Base-by-base conservation (phyloP, 352 stramenopile genomes). In the Phytophthora constricta region DNA sequence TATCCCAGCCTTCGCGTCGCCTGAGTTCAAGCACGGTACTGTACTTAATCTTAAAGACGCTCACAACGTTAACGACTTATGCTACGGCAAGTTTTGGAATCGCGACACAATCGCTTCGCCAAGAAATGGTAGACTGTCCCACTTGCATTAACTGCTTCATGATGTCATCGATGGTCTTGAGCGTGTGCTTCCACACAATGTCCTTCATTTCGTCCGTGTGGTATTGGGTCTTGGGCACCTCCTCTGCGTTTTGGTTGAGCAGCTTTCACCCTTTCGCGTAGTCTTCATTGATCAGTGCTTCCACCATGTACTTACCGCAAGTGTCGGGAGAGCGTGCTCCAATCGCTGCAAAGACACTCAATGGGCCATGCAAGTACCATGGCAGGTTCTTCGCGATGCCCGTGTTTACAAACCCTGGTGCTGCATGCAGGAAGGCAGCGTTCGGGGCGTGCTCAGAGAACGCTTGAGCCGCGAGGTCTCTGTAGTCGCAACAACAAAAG, bases 131-230 rank as follows among this genome's bases (percentile, higher is more conserved):
- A n/a, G n/a, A n/a, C n/a, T n/a, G n/a, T n/a, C n/a, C n/a, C n/a
- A n/a, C n/a, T n/a, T n/a, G n/a, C n/a, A 62, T 65, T 50, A 45
- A 68, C 17, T 55, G 33, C 31, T 74, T 64, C 59, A 66, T 58
- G 26, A 66, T 48, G 25, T 58, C 54, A 13, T 70, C 42, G 17
- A 66, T 66, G 8, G 54, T 67, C 42, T 62, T 31, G 31, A 66
- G 16, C 0, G 54, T 70, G 37, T 74, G 54, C 14, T 62, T 55
- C 66, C 66, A 74, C 20, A 74, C 66, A 1, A 25, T 43, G 20
- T 74, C 37, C 54, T 70, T 70, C 13, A 51, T 20, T 22, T 70
- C 66, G 26, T 74, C 48, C 11, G 66, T 70, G 34, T 70, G 66
- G 17, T 55, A 66, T 28, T 70, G 62, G 26, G 66, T 67, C 60